A percentile compares a stretch with the other conserved stretches of the same genome.
Evolutionary conservation across 2,329 filamentous ascomycete species (phyloP).

Genomic region (Cercospora beticola): DNA sequence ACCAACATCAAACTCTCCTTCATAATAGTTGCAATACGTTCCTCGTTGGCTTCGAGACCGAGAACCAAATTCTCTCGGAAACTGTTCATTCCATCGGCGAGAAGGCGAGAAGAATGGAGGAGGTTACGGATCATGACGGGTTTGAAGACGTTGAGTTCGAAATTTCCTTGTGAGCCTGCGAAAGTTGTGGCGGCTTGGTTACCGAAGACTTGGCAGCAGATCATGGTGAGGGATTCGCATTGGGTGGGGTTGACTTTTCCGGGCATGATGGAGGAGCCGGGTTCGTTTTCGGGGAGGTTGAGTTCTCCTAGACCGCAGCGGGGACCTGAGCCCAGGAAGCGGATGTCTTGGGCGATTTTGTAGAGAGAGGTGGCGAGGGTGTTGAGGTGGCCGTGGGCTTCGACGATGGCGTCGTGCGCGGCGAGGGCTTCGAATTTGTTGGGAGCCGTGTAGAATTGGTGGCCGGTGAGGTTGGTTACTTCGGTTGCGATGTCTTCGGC

Average conservation of each 20-base stretch:
- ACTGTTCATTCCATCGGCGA: slow-evolving; percentile 89
- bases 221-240: slow-evolving; percentile 96
- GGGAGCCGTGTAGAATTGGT: slow-evolving; percentile 89
- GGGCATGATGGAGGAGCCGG: slow-evolving; percentile 97
- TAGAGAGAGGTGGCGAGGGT: slow-evolving; percentile 86
- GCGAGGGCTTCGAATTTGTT: slow-evolving; percentile 99
- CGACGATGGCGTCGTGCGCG: slow-evolving; percentile 91
- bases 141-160: slow-evolving; percentile 99
- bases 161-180: slow-evolving; percentile 95
- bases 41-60: slow-evolving; percentile 89
- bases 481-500: slow-evolving; percentile 89
- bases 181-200: slow-evolving; percentile 93
- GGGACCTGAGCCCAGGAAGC: slow-evolving; percentile 93
- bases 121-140: slow-evolving; percentile 93
- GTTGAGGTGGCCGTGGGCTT: slow-evolving; percentile 91
- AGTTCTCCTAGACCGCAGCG: slow-evolving; percentile 95
- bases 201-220: slow-evolving; percentile 96
- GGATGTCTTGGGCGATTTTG: slow-evolving; percentile 98
- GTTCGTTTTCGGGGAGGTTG: slow-evolving; percentile 93
- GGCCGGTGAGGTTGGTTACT: slow-evolving; percentile 88
- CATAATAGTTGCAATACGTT: slow-evolving; percentile 83
- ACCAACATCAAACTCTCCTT: slow-evolving; percentile 98
- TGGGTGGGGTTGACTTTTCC: slow-evolving; percentile 99
- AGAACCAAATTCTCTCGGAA: slow-evolving; percentile 92
- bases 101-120: slow-evolving; percentile 83